Evolutionary conservation across 2,329 filamentous ascomycete genomes (phyloP), one percentile per base, ranked within the genome.

Genomic region (Cylindrodendrum hubeiense): DNA sequence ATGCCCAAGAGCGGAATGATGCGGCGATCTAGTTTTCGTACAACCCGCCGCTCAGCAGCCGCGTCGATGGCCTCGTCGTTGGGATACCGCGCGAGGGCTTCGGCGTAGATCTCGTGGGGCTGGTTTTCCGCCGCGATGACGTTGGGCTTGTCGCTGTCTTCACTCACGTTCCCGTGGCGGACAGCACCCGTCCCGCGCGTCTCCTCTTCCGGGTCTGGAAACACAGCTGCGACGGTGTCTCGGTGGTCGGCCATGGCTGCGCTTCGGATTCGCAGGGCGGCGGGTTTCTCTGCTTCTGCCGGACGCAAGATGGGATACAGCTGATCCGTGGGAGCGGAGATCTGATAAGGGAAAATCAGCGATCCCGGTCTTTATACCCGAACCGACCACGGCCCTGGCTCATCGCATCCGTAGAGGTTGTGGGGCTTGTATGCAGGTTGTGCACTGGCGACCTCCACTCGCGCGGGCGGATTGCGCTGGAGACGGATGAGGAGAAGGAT

Each of bases 1-100:
- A 82, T 73, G 4, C 79, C 78, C 0, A 81, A 63, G 12, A 81
- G 53, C 0, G 79, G 79, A 10, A 82, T 66, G 8, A 82, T 80
- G 3, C 77, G 74, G 43, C 72, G 69, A 61, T 82, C 81, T 1
- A 82, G 65, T 68, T 82, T 82, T 44, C 79, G 77, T 13, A 74
- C 59, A 3, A 82, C 62, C 21, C 68, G 73, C 50, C 72, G 78
- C 60, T 82, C 80, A 0, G 74, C 70, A 2, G 67, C 73, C 3
- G 69, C 67, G 34, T 81, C 77, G 47, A 82, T 81, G 21, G 74
- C 71, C 51, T 80, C 78, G 56, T 81, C 79, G 26, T 71, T 76
- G 5, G 79, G 79, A 49, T 80, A 81, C 24, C 77, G 67, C 13
- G 72, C 71, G n/a, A 81, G 66, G 7, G 79, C 79, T 60, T 80